These are phyloP conservation scores for Malassezia nana DNA, from an alignment of 1,284 basidiomycete species.

Conservation along the genomic window DNA sequence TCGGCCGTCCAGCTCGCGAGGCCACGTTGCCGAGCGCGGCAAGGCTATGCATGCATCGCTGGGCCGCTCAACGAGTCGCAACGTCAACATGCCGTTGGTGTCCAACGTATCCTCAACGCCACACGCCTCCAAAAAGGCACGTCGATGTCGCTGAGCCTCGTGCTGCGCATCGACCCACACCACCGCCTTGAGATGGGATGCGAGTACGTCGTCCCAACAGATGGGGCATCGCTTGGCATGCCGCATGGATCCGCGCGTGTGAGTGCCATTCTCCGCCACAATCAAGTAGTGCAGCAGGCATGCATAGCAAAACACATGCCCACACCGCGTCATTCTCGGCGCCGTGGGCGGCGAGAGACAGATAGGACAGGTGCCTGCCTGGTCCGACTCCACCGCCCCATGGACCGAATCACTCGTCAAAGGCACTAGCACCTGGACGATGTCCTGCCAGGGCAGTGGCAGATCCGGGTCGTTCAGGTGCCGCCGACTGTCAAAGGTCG, in stretches of 20 bases:
- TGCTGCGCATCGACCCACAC: constrained; percentile 52
- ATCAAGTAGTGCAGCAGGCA: constrained; percentile 63
- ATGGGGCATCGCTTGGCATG: constrained; percentile 63
- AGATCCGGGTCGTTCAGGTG: constrained; percentile 43
- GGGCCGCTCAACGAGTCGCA: constrained; percentile 85
- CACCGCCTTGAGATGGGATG: constrained; percentile 82
- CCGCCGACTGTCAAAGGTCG: constrained; percentile 42
- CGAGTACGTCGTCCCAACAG: constrained; percentile 84
- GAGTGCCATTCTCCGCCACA: constrained; percentile 17
- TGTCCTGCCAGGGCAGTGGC: constrained; percentile 58
- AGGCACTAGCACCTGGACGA: constrained; percentile 85
- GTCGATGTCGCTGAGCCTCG: constrained; percentile 21
- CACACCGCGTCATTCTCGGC: constrained; percentile 92
- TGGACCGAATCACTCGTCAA: constrained; percentile 52
- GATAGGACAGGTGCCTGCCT: constrained; percentile 64
- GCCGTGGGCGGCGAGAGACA: constrained; percentile 82
- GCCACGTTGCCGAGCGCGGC: constrained; percentile 83
- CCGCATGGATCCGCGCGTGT: constrained; percentile 5
- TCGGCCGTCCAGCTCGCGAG: constrained; percentile 38
- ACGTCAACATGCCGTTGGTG: constrained; percentile 53
- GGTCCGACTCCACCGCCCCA: not conserved
- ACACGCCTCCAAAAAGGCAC: constrained; percentile 37
- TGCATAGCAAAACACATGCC: constrained; percentile 60
- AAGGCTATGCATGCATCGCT: constrained; percentile 91
- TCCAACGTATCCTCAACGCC: not conserved